Conservation (phyloP, 306 rosid genomes). For the Sechiopsis laciniata region DNA sequence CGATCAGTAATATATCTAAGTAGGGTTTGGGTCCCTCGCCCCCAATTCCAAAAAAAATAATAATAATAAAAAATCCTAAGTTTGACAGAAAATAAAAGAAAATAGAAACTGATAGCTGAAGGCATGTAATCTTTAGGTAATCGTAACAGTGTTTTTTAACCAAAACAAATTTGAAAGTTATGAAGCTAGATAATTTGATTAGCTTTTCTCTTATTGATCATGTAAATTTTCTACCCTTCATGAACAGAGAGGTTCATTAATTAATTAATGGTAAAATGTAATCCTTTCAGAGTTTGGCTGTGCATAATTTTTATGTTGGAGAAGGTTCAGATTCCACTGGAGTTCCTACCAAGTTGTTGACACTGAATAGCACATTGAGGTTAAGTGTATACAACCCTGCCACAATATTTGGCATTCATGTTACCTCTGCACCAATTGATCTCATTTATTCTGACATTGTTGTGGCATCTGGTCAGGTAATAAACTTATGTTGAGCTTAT, state of each 20-base stretch:
- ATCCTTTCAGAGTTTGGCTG: constrained; percentile 62
- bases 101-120: too few relatives aligned
- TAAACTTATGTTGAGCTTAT: background rate
- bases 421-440: constrained; percentile 58
- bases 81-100: background rate
- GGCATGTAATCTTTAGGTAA: too few relatives aligned
- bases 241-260: background rate
- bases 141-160: too few relatives aligned
- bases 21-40: too few relatives aligned
- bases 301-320: constrained; percentile 61
- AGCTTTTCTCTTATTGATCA: background rate
- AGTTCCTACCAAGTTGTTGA: constrained; percentile 70
- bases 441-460: constrained; percentile 67
- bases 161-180: too few relatives aligned
- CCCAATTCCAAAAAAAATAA: too few relatives aligned
- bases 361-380: constrained; percentile 62
- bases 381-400: constrained; percentile 79
- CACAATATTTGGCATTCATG: constrained; percentile 82
- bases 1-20: too few relatives aligned
- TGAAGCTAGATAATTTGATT: background rate
- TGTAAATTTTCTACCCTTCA: constrained; percentile 4
- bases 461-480: constrained; percentile 79
- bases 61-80: too few relatives aligned
- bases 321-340: constrained; percentile 78
- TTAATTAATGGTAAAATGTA: background rate